Base-by-base conservation (phyloP, 805 yeast genomes). In the Wickerhamomyces canadensis region DNA sequence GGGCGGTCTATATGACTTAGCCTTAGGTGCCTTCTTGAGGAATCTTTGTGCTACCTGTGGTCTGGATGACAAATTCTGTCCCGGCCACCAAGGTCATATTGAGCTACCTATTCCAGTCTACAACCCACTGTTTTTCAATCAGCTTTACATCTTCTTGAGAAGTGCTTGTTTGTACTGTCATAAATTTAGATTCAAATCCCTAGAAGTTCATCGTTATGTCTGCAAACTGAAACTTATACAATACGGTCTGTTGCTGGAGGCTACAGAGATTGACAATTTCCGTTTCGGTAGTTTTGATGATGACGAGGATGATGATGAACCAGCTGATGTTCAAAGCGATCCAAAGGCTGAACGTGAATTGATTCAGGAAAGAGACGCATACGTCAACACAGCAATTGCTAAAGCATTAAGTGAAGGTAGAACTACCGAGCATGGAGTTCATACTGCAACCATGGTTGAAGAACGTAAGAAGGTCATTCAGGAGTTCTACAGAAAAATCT, bases 11-110 rank as follows among this genome's bases (percentile, higher is more conserved):
- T 93, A 93, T 55, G 99, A 93, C 63, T 72, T 91, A 44, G 79
- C 96, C n/a, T 67, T 93, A 28, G 99, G 99, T 48, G 98, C 98
- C 1, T 93, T 88, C 55, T 68, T 87, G 44, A 74, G 81, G 55
- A 86, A 91, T 59, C 70, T 84, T 41, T 65, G 99, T 75, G 74
- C 93, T 17, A 91, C 98, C 1, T 93, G 99, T 74, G 96, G 98
- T 15, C 70, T 91, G 44, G 96, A 89, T 58, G 97, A 91, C 50
- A 79, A 83, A 56, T 80, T 77, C 51, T 93, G 99, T 67, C 97
- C 97, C 4, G 99, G 99, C 33, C 99, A 93, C 61, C 87, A 88
- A 61, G 99, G 99, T 43, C 98, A 93, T 61, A 88, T 93, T 46
- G 97, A 91, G 60, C 72, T 93, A 46, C 99, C 99, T 6, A 81